Base-by-base conservation (phyloP, 2,329 filamentous ascomycete species). In the Penicillium sp. region DNA sequence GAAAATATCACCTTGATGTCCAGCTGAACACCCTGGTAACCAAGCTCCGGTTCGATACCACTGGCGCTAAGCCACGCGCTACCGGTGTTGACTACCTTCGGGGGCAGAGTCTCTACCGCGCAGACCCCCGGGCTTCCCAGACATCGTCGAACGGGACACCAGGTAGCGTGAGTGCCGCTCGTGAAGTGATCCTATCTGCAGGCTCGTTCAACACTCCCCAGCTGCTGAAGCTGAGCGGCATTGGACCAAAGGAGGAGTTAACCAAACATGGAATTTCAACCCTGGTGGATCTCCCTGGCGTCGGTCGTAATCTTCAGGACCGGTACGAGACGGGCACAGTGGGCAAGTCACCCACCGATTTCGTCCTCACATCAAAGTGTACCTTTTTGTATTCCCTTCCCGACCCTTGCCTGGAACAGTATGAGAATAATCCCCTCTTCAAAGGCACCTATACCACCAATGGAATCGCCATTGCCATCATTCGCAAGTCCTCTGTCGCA, bases 131-230 rank as follows among this genome's bases (percentile, higher is more conserved):
- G 7, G 72, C 70, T 1, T 58, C 54, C 6, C 38, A n/a, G 26
- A 64, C 50, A 6, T 47, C 57, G 5, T 39, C 55, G 22, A 37
- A 38, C 2, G 78, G 77, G 34, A 71, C 60, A 10, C 63, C 72
- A 9, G 78, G 78, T 18, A 71, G 69, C 43, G 74, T 73, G 14
- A 69, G 65, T 24, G 77, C 78, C 2, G 69, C 63, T 26, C 70
- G 68, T 24, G 77, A 79, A 60, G 73, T 79, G 16, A 77, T 79
- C 54, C 49, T 79, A 10, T 69, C 76, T 8, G 75, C 68, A 10
- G 85, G 85, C 11, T 78, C 83, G 0, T 87, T 84, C 70, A 85
- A 87, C 70, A 82, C 81, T 1, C 83, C 84, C 8, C 85, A 88
- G 67, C 72, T 88, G 6, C 79, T 88, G 14, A 83, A 85, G 74